A percentile compares a stretch with the other conserved stretches of the same genome.
These are phyloP conservation scores for Nigrospora sphaerica DNA, from an alignment of 2,329 filamentous ascomycete genomes.

Conservation along the genomic window DNA sequence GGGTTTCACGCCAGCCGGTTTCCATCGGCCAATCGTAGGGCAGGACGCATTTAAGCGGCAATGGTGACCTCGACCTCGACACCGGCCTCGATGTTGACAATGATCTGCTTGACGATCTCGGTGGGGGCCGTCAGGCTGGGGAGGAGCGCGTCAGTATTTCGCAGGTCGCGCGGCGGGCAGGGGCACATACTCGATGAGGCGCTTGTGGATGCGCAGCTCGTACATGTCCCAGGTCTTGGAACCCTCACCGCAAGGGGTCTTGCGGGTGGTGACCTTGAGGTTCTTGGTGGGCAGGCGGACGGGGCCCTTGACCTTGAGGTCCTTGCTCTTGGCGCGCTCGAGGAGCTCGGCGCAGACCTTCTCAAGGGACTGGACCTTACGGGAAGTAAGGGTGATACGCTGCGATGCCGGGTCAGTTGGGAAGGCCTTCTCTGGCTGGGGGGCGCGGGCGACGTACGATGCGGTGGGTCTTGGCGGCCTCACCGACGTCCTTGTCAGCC, in stretches of 20 bases:
- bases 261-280: slow-evolving; percentile 94
- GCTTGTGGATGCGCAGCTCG: slow-evolving; percentile 99
- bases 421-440: slow-evolving; percentile 96
- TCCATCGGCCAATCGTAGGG: neutral
- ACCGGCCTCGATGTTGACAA: slow-evolving; percentile 91
- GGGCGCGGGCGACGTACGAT: slow-evolving; percentile 42
- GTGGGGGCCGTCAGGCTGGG: slow-evolving; percentile 84
- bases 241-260: slow-evolving; percentile 99
- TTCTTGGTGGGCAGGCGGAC: slow-evolving; percentile 97
- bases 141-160: slow-evolving; percentile 13
- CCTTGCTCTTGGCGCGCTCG: slow-evolving; percentile 97
- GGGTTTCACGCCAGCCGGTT: neutral
- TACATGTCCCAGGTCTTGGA: slow-evolving; percentile 99
- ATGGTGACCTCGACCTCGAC: slow-evolving; percentile 93
- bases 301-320: slow-evolving; percentile 95
- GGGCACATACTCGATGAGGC: slow-evolving; percentile 74
- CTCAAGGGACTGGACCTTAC: slow-evolving; percentile 93
- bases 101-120: slow-evolving; percentile 95
- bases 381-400: slow-evolving; percentile 91
- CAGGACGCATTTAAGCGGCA: slow-evolving; percentile 56
- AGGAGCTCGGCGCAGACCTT: slow-evolving; percentile 98
- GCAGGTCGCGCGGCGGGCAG: neutral
- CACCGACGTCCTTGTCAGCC: slow-evolving; percentile 87
- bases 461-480: slow-evolving; percentile 46
- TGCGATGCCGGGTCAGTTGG: slow-evolving; percentile 52